Base-by-base conservation (phyloP, 805 yeast genomes). In the Candida hispaniensis region DNA sequence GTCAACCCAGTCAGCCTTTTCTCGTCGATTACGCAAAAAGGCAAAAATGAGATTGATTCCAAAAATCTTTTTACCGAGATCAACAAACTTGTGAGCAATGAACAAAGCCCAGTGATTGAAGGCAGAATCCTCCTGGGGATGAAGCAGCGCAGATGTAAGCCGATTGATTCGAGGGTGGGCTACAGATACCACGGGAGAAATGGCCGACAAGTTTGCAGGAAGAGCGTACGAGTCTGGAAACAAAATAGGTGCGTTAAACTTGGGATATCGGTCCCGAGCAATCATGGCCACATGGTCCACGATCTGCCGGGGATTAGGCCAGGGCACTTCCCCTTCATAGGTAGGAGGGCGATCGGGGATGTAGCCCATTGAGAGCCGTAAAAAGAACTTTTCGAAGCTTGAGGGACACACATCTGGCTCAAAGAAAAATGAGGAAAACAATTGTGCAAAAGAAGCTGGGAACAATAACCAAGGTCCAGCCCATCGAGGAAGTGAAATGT, bases 391-490 rank as follows among this genome's bases (percentile, higher is more conserved):
- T 15, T 40, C 44, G 46, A 61, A 56, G 21, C 46, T 43, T 14
- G 36, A 30, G 1, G 66, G 61, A 15, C 55, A 47, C 23, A 48
- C 43, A 20, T 57, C 62, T 4, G 56, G 59, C 32, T 56, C 50
- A 35, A 50, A 46, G 20, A 58, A 43, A 33, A 55, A 53, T 5
- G 57, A 40, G 41, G 57, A 47, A 38, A 61, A 51, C 32, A 61
- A 52, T 47, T 61, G 64, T 10, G 57, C 48, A 40, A 54, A 48
- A 11, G 66, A 60, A 11, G 58, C 38, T 4, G 66, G 66, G 45
- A 61, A 57, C 38, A 61, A 46, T 23, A 38, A 50, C 64, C 64
- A 60, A 9, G 61, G 44, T 3, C 62, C 63, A 30, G 49, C 60
- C 50, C 26, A 54, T 44, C 47, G 57, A 41, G 44, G 58, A 50